These are phyloP conservation scores for Trametes polyzona DNA, from an alignment of 1,284 basidiomycete species.

Conservation along the genomic window DNA sequence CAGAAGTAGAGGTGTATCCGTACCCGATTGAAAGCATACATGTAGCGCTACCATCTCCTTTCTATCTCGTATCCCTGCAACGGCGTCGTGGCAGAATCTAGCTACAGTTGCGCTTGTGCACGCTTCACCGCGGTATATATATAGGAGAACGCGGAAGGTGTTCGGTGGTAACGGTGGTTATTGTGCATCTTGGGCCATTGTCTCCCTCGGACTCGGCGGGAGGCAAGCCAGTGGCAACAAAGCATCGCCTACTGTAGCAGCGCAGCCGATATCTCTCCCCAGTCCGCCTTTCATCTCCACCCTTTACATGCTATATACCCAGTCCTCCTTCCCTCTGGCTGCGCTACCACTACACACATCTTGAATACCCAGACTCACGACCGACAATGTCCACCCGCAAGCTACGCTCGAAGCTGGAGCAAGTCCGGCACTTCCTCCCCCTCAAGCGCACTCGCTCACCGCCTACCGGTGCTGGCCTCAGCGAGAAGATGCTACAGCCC, in stretches of 20 bases:
- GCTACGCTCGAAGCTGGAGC: conserved; percentile 29
- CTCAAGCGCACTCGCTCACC: conserved; percentile 15
- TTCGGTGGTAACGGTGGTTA: not conserved
- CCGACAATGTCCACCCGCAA: conserved; percentile 26
- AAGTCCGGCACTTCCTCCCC: conserved; percentile 20
- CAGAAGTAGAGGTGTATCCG: not conserved
- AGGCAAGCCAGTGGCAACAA: conserved; percentile 1
- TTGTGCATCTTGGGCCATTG: conserved; percentile 1
- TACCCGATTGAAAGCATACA: not conserved
- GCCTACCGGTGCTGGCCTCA: conserved; percentile 16
- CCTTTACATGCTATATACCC: not conserved
- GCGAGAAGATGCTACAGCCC: conserved; percentile 22
- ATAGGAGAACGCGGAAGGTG: not conserved
- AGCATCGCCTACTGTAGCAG: conserved; percentile 9
- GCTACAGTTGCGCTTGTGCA: not conserved
- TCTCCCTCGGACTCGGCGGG: conserved; percentile 9
- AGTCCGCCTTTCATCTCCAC: conserved; percentile 8
- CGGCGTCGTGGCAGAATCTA: too few species aligned
- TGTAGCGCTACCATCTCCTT: not conserved
- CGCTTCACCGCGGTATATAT: not conserved
- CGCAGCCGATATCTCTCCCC: not conserved
- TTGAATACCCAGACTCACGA: not conserved
- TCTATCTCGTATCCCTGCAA: not conserved
- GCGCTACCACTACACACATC: conserved; percentile 2
- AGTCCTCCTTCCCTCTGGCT: not conserved